phyloP scores from a whole-genome alignment of 306 rosid species.

The Adenanthera pavonina region DNA sequence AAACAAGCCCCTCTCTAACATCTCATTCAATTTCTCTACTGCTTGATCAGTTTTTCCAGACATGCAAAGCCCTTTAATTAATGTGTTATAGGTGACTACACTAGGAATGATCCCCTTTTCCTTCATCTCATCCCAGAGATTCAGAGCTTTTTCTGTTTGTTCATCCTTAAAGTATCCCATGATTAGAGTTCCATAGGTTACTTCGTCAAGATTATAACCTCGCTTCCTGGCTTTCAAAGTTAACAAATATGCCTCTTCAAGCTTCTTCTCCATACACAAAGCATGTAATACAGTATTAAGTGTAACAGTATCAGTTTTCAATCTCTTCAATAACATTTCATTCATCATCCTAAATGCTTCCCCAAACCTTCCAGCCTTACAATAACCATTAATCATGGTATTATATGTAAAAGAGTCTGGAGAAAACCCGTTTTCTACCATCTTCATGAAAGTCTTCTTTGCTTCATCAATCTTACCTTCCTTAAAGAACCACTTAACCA shows the following conservation, averaged over 20 bases:
- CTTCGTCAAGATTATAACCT: slow-evolving; percentile 86
- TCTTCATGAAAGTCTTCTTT: slow-evolving; percentile 42
- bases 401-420: slow-evolving; percentile 77
- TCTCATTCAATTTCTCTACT: slow-evolving; percentile 73
- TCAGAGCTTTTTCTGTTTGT: slow-evolving; percentile 56
- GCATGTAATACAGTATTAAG: slow-evolving; percentile 70
- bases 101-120: slow-evolving; percentile 68
- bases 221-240: slow-evolving; percentile 55
- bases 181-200: slow-evolving; percentile 84
- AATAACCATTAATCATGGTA: slow-evolving; percentile 70
- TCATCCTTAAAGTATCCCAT: slow-evolving; percentile 78
- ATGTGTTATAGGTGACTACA: slow-evolving; percentile 67
- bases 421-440: slow-evolving; percentile 73
- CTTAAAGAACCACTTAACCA: slow-evolving; percentile 82
- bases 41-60: slow-evolving; percentile 74
- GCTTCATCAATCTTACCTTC: slow-evolving; percentile 82
- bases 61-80: slow-evolving; percentile 77
- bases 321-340: slow-evolving; percentile 71
- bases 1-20: slow-evolving; percentile 64
- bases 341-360: slow-evolving; percentile 77
- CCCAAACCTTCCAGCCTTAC: slow-evolving; percentile 72
- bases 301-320: slow-evolving; percentile 65
- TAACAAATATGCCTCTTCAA: slow-evolving; percentile 67
- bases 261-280: slow-evolving; percentile 69
- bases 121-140: slow-evolving; percentile 86